Conservation (phyloP, 2,329 filamentous ascomycete species). For the Mollisiaceae sp. region DNA sequence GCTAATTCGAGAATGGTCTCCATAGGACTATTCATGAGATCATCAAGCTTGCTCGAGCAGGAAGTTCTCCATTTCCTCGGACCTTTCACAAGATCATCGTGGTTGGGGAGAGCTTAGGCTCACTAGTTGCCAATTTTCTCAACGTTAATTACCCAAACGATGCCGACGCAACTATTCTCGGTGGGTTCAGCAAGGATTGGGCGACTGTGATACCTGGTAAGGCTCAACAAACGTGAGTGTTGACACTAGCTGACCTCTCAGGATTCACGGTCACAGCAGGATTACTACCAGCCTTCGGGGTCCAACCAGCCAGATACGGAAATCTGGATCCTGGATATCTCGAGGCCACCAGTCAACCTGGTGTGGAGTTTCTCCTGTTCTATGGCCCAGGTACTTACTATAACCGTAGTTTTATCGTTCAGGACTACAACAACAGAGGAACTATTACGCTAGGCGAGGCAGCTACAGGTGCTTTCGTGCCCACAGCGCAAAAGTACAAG, state of each 20-base stretch:
- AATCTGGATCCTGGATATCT: slow-evolving; percentile 26
- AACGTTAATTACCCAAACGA: slow-evolving; percentile 33
- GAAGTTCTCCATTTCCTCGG: slow-evolving; percentile 25
- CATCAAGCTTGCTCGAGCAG: slow-evolving; percentile 22
- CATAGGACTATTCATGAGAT: slow-evolving; percentile 31
- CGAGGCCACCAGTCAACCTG: slow-evolving; percentile 15
- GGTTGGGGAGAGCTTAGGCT: slow-evolving; percentile 36
- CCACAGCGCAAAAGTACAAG: slow-evolving; percentile 20
- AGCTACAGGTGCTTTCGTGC: slow-evolving; percentile 20
- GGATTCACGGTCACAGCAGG: slow-evolving; percentile 23
- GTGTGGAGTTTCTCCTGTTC: slow-evolving; percentile 24
- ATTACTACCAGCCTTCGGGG: slow-evolving; percentile 23
- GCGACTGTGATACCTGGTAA: slow-evolving; percentile 4
- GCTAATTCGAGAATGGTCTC: not conserved
- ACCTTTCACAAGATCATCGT: slow-evolving; percentile 33
- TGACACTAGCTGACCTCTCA: not conserved
- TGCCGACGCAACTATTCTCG: slow-evolving; percentile 35
- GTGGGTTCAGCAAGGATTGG: slow-evolving; percentile 29
- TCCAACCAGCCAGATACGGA: slow-evolving; percentile 11
- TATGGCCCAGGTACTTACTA: slow-evolving; percentile 24
- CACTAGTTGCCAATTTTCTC: slow-evolving; percentile 28
- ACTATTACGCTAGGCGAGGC: slow-evolving; percentile 30
- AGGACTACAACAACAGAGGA: slow-evolving; percentile 23
- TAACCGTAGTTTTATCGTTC: slow-evolving; percentile 17
- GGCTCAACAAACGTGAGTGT: too few relatives aligned